These are phyloP conservation scores for Luffa acutangula DNA, from an alignment of 306 rosid genomes.

Conservation along the genomic window DNA sequence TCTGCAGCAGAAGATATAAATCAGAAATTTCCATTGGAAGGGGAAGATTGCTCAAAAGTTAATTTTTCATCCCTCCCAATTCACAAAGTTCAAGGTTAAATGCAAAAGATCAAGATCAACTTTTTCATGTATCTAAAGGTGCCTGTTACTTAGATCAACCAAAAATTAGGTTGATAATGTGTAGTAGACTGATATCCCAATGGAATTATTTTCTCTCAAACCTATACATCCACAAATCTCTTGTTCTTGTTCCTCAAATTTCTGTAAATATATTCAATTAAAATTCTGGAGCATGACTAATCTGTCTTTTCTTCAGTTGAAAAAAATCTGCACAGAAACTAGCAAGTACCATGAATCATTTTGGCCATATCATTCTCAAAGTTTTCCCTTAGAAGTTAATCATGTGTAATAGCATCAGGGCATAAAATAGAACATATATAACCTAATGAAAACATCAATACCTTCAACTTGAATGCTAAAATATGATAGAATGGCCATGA, in stretches of 20 bases:
- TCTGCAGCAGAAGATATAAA: constrained; percentile 26
- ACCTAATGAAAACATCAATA: background rate
- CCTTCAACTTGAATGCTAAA: background rate
- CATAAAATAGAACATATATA: background rate
- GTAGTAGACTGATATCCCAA: background rate
- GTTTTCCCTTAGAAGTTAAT: background rate
- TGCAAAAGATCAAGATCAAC: background rate
- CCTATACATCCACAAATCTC: background rate
- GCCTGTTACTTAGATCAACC: background rate
- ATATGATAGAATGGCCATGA: background rate
- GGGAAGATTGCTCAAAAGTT: background rate
- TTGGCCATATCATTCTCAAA: background rate
- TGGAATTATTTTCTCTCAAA: background rate
- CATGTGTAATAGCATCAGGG: background rate
- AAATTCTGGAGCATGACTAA: background rate
- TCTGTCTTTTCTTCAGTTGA: background rate
- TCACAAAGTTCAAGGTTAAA: background rate
- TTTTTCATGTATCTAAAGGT: background rate
- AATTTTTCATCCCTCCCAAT: background rate
- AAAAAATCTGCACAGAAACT: background rate
- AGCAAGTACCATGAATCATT: background rate
- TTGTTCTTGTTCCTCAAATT: background rate
- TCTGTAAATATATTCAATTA: background rate
- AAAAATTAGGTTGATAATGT: background rate
- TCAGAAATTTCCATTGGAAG: constrained; percentile 1